Percentiles rank a stretch among this genome's conserved stretches.
phyloP scores from a whole-genome alignment of 2,329 filamentous ascomycete species.

The Teratosphaeria viscida region DNA sequence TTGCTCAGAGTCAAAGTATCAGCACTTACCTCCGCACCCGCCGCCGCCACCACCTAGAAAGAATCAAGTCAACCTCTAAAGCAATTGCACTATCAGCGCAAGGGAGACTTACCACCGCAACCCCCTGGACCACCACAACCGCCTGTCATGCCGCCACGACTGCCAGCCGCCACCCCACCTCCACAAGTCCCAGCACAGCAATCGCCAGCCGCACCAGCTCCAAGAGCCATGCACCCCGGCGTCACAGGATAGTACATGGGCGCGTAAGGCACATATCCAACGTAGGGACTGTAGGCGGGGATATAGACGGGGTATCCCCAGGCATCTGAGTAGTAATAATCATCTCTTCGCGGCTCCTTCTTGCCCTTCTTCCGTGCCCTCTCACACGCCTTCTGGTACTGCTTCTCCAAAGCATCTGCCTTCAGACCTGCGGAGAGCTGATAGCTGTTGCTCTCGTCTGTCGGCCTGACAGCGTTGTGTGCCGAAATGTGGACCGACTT shows the following conservation, averaged over 20 bases:
- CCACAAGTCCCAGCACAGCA: slow-evolving; percentile 39
- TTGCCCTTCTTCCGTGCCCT: slow-evolving; percentile 29
- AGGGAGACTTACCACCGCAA: not conserved
- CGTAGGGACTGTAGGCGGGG: slow-evolving; percentile 39
- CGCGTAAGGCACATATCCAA: slow-evolving; percentile 30
- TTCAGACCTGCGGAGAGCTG: slow-evolving; percentile 12
- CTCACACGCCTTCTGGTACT: slow-evolving; percentile 41
- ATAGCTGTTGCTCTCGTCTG: slow-evolving; percentile 17
- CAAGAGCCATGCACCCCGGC: slow-evolving; percentile 35
- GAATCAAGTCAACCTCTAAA: not conserved
- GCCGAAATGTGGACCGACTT: slow-evolving; percentile 61
- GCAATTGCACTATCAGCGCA: not conserved
- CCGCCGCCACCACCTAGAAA: not conserved
- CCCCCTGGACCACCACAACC: slow-evolving; percentile 3
- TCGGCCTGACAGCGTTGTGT: slow-evolving; percentile 53
- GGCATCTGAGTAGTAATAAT: slow-evolving; percentile 30
- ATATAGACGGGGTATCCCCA: slow-evolving; percentile 37
- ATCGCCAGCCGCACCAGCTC: slow-evolving; percentile 32
- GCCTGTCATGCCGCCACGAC: slow-evolving; percentile 31
- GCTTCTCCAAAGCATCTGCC: slow-evolving; percentile 39
- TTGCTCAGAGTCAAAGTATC: not conserved
- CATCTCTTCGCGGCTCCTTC: slow-evolving; percentile 25
- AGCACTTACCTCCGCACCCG: not conserved
- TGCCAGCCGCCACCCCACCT: slow-evolving; percentile 27
- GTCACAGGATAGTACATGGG: slow-evolving; percentile 32